Conservation (phyloP, 805 yeast genomes). For the Candida mattraensis region DNA sequence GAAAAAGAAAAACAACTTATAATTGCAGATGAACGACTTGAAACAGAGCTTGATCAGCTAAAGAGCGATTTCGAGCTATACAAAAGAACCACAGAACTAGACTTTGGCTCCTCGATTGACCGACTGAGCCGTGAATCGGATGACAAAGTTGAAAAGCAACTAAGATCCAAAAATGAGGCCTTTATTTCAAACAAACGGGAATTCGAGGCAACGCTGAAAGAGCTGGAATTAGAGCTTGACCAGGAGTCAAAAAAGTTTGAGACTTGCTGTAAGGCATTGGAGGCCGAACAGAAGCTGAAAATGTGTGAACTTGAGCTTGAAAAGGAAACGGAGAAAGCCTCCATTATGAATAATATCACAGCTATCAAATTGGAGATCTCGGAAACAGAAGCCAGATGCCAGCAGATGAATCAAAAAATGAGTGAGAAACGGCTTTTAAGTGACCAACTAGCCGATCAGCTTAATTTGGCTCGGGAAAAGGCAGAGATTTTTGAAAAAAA, state of each 20-base stretch:
- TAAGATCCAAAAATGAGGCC: conserved; percentile 33
- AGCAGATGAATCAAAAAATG: neutral
- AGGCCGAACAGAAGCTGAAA: too few relatives aligned
- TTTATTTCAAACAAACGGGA: conserved; percentile 1
- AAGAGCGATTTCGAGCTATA: conserved; percentile 38
- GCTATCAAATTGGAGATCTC: too few relatives aligned
- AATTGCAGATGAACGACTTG: conserved; percentile 24
- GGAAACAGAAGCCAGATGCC: neutral
- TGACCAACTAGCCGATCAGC: neutral
- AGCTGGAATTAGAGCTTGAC: neutral
- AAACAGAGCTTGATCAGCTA: conserved; percentile 28
- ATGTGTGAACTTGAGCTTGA: too few relatives aligned
- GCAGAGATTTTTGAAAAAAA: conserved; percentile 10
- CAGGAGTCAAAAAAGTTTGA: neutral
- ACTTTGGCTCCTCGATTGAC: conserved; percentile 31
- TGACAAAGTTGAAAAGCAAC: conserved; percentile 36
- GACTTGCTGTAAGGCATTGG: neutral
- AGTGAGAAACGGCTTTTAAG: neutral
- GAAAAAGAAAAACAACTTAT: conserved; percentile 33
- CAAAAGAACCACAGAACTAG: conserved; percentile 31
- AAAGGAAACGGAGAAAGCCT: too few relatives aligned
- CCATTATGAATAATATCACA: too few relatives aligned
- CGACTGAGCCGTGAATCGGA: conserved; percentile 18
- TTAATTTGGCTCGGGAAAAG: conserved; percentile 4
- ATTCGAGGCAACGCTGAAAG: conserved; percentile 1